Evolutionary conservation across 164 flowering plant genomes (phyloP).

Genomic region (Vitis amurensis): DNA sequence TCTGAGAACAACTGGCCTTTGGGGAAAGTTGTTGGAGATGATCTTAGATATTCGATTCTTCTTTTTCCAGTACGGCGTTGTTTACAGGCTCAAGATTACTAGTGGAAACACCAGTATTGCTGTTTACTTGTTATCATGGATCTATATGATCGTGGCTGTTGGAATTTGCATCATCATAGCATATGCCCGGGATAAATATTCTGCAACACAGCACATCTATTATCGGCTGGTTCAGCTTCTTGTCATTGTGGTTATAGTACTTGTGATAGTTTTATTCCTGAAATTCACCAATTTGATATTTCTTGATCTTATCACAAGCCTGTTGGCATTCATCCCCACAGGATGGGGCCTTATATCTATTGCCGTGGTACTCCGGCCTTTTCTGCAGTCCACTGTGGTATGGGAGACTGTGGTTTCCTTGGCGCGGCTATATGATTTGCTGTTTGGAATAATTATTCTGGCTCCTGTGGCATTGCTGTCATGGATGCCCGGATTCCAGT

Average conservation of each 20-base stretch:
- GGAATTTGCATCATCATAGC: conserved; percentile 53
- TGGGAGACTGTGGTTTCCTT: conserved; percentile 86
- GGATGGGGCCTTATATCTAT: conserved; percentile 91
- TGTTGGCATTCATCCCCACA: conserved; percentile 85
- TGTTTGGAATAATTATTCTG: conserved; percentile 77
- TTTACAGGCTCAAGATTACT: conserved; percentile 69
- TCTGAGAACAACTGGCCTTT: conserved; percentile 78
- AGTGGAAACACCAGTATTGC: conserved; percentile 51
- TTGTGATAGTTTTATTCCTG: conserved; percentile 55
- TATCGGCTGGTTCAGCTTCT: conserved; percentile 72
- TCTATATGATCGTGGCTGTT: conserved; percentile 56
- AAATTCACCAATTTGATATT: conserved; percentile 51
- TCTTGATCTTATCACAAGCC: conserved; percentile 60
- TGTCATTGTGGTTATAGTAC: conserved; percentile 45
- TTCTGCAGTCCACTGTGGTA: conserved; percentile 62
- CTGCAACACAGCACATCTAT: conserved; percentile 73
- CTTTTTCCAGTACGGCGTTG: conserved; percentile 92
- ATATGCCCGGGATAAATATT: conserved; percentile 71
- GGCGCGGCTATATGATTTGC: conserved; percentile 81
- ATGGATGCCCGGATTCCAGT: conserved; percentile 93
- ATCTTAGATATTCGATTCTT: conserved; percentile 89
- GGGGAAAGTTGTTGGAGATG: conserved; percentile 89
- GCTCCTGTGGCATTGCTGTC: conserved; percentile 88
- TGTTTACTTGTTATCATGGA: conserved; percentile 87
- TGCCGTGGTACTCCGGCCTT: conserved; percentile 80